Conservation (phyloP, 345 rosid genomes). For the Linum tenue region DNA sequence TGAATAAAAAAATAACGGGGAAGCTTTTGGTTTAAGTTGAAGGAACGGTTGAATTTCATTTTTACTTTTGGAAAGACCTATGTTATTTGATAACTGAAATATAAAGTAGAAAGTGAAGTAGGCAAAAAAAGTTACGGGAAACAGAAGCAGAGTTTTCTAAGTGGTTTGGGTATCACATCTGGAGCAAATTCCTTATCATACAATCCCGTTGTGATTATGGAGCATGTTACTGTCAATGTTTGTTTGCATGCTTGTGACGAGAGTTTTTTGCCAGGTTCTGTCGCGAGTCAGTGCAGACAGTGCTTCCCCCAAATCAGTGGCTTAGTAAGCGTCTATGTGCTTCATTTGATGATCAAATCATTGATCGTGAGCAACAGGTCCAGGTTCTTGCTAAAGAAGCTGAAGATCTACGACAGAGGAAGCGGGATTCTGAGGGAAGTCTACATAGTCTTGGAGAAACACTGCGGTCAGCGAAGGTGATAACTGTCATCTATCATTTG, state of each 20-base stretch:
- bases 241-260: background rate
- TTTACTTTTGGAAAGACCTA: no score
- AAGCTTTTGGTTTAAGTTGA: no score
- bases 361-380: slow-evolving; percentile 43
- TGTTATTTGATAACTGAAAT: no score
- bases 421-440: slow-evolving; percentile 41
- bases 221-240: background rate
- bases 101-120: no score
- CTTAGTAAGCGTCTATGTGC: slow-evolving; percentile 62
- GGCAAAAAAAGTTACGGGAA: no score
- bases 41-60: no score
- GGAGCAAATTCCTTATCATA: no score
- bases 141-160: no score
- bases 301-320: slow-evolving; percentile 52
- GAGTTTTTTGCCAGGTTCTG: slow-evolving; percentile 54
- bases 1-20: no score
- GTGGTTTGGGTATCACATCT: no score
- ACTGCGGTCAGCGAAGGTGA: slow-evolving; percentile 50
- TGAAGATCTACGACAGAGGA: slow-evolving; percentile 41
- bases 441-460: slow-evolving; percentile 35
- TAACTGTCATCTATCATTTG: background rate
- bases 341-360: slow-evolving; percentile 70
- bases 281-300: slow-evolving; percentile 79
- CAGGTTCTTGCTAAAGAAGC: slow-evolving; percentile 30
- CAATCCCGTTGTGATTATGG: background rate